Conservation (phyloP, 176 grass and related monocot species). For the Cymbopogon citratus region DNA sequence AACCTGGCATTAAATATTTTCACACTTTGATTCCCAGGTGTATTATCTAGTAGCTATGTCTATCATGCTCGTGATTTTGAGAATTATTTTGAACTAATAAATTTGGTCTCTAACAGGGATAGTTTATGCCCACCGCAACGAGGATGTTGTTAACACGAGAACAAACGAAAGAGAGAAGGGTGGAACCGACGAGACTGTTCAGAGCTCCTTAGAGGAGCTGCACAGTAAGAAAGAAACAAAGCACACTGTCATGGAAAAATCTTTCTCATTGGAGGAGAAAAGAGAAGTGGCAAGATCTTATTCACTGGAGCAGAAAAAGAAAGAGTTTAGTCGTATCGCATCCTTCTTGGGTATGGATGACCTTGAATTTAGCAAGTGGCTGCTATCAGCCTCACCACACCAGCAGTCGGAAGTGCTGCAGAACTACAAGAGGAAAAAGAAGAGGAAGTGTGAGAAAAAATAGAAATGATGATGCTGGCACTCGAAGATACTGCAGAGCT, state of each 20-base stretch:
- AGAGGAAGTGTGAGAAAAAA: not conserved
- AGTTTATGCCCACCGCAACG: conserved; percentile 88
- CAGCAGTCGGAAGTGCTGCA: conserved; percentile 48
- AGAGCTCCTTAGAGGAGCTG: conserved; percentile 7
- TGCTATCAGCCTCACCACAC: conserved; percentile 53
- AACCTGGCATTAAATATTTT: not conserved
- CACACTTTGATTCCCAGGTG: not conserved
- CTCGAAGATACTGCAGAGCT: not conserved
- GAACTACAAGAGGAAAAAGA: conserved; percentile 65
- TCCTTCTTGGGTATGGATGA: conserved; percentile 62
- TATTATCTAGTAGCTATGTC: not conserved
- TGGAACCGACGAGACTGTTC: not conserved
- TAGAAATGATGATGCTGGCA: not conserved
- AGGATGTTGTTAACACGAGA: conserved; percentile 69
- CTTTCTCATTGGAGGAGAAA: conserved; percentile 41
- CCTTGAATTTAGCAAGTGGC: conserved; percentile 79
- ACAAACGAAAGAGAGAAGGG: conserved; percentile 2
- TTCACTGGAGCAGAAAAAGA: conserved; percentile 53
- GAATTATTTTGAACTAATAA: conserved; percentile 6
- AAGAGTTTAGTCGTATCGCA: conserved; percentile 64
- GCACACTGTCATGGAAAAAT: conserved; percentile 1
- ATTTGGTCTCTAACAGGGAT: conserved; percentile 48
- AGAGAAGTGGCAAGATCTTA: conserved; percentile 30
- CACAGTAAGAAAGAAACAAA: conserved; percentile 22
- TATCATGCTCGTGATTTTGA: not conserved